Conservation (phyloP, 495 filamentous ascomycete genomes). For the Zalerion maritima region DNA sequence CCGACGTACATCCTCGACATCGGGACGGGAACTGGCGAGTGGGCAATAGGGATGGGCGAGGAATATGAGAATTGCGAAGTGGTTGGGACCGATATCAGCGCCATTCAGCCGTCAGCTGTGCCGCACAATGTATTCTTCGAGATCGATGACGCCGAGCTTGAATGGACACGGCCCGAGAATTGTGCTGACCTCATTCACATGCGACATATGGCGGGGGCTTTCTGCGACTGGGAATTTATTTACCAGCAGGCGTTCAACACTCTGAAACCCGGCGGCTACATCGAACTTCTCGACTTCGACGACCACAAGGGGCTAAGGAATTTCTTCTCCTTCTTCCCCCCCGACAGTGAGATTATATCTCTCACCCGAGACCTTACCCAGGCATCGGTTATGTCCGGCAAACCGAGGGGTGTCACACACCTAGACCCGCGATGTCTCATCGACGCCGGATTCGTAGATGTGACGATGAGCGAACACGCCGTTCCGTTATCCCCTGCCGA, state of each 20-base stretch:
- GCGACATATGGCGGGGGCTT: conserved; percentile 47
- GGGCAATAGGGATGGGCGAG: conserved; percentile 60
- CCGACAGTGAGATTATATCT: conserved; percentile 20
- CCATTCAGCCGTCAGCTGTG: conserved; percentile 36
- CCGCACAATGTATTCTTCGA: conserved; percentile 57
- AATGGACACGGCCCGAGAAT: conserved; percentile 38
- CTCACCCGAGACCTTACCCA: conserved; percentile 21
- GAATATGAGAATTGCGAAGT: conserved; percentile 46
- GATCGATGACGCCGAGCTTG: conserved; percentile 50
- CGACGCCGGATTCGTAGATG: conserved; percentile 47
- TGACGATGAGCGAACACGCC: conserved; percentile 35
- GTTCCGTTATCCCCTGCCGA: conserved; percentile 44
- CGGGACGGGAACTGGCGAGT: conserved; percentile 56
- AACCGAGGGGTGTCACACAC: conserved; percentile 38
- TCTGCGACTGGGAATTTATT: conserved; percentile 44
- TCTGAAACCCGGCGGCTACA: conserved; percentile 48
- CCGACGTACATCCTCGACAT: conserved; percentile 49
- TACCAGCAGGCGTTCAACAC: conserved; percentile 46
- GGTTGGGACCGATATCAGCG: conserved; percentile 54
- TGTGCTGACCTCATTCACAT: conserved; percentile 54
- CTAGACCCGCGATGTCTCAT: conserved; percentile 34
- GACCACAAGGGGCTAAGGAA: conserved; percentile 20
- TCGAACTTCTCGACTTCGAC: conserved; percentile 47
- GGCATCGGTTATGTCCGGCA: conserved; percentile 27
- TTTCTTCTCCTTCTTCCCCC: conserved; percentile 25